Percentiles rank a stretch among this genome's conserved stretches.
Conservation (phyloP, 2,329 filamentous ascomycete species). For the Orbilia blumenaviensis region DNA sequence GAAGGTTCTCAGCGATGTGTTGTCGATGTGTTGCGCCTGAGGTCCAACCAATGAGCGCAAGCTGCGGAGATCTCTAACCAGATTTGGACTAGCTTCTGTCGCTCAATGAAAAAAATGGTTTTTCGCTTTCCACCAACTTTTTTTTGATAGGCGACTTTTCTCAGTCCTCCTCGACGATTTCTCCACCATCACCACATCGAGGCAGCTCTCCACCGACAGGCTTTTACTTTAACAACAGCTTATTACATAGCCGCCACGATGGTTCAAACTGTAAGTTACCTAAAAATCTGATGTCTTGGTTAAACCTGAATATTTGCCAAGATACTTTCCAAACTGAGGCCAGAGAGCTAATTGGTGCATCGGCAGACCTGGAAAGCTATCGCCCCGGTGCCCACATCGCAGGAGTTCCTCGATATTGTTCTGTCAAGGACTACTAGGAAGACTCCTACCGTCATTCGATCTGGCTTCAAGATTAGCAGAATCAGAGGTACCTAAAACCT, state of each 20-base stretch:
- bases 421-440: slow-evolving; percentile 91
- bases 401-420: slow-evolving; percentile 98
- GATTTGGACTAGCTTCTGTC: slow-evolving; percentile 27
- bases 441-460: slow-evolving; percentile 91
- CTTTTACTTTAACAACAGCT: background rate
- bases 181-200: slow-evolving; percentile 16
- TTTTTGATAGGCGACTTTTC: slow-evolving; percentile 32
- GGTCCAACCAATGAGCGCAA: slow-evolving; percentile 39
- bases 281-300: background rate
- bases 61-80: slow-evolving; percentile 9
- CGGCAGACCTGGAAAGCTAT: slow-evolving; percentile 75
- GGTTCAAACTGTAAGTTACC: slow-evolving; percentile 48
- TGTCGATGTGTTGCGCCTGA: slow-evolving; percentile 29
- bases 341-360: slow-evolving; percentile 12
- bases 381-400: slow-evolving; percentile 84
- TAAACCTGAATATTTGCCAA: background rate
- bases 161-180: slow-evolving; percentile 24
- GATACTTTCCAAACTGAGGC: background rate
- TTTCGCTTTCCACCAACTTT: slow-evolving; percentile 39
- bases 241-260: slow-evolving; percentile 30
- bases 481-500: slow-evolving; percentile 69
- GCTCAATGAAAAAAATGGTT: slow-evolving; percentile 42
- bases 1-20: background rate
- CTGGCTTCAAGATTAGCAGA: slow-evolving; percentile 94
- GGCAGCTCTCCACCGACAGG: background rate